Base-by-base conservation (phyloP, 257 asterid genomes). In the Gentiana straminea region DNA sequence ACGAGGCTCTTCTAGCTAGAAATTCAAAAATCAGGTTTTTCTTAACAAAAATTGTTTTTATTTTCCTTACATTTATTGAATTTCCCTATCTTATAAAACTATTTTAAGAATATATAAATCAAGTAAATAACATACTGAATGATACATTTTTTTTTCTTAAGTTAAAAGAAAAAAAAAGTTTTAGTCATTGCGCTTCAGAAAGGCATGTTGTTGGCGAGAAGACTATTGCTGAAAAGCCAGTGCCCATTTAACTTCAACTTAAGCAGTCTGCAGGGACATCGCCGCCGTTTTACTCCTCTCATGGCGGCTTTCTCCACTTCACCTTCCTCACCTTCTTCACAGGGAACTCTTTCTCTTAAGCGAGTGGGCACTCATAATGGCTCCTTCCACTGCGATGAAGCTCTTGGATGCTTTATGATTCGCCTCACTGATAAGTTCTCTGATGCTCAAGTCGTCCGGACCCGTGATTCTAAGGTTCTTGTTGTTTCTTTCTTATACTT, bases 301-400 rank as follows among this genome's bases (percentile, higher is more conserved):
- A 84, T 87, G 94, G 80, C 94, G 13, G 13, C 65, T 47, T 43
- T 59, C 34, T 47, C 77, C 56, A 58, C 79, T 55, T 58, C 78
- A 52, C 63, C 65, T 2, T 34, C 68, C 12, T 52, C 73, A 33
- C 47, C 66, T 10, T n/a, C 63, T 9, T 0, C 65, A 2, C 4
- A 50, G 12, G 32, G 38, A 35, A 13, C 55, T 33, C 60, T 50
- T 39, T 8, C 78, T 61, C 65, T 69, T 8, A 86, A 81, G 70
- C 79, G 75, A 56, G 85, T 89, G 32, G 95, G 97, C 33, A 89
- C 97, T 34, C 95, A 89, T 81, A 75, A 86, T 54, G 95, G 97
- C n/a, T 86, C 94, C 79, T 86, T 89, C 74, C 95, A 86, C 77
- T 89, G 97, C 62, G 97, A 89, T 70, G 97, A 89, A 68, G 97